Evolutionary conservation across 2,329 filamentous ascomycete species (phyloP).

Genomic region (Ilyonectria destructans): DNA sequence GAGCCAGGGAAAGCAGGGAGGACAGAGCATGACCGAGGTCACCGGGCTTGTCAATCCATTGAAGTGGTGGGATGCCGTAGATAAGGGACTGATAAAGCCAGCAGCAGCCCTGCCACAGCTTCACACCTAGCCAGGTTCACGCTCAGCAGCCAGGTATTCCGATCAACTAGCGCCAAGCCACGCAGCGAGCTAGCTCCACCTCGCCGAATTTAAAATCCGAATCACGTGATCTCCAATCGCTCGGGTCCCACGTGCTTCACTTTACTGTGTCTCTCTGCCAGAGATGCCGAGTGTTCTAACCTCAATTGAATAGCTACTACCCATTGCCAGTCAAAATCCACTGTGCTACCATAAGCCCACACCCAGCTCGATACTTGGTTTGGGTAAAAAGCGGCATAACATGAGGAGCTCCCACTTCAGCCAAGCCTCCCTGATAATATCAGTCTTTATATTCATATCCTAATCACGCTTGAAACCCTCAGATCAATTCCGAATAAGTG

Average conservation of each 20-base stretch:
- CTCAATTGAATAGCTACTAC: too few species aligned
- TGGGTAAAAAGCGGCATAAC: too few species aligned
- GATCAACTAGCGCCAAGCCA: conserved; percentile 30
- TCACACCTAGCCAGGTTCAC: neutral
- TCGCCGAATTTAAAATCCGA: conserved; percentile 23
- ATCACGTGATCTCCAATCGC: conserved; percentile 19
- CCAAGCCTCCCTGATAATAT: too few species aligned
- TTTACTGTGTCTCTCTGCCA: neutral
- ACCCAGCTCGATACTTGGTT: too few species aligned
- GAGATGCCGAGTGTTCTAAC: neutral
- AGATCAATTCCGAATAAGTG: neutral
- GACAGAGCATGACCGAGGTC: neutral
- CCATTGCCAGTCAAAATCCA: too few species aligned
- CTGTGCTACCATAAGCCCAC: too few species aligned
- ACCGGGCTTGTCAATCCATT: neutral
- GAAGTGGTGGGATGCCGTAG: neutral
- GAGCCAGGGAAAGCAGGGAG: neutral
- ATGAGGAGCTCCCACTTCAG: too few species aligned
- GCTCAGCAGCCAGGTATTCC: conserved; percentile 22
- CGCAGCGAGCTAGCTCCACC: conserved; percentile 28
- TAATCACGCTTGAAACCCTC: neutral
- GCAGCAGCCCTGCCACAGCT: conserved; percentile 9
- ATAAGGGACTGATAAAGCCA: conserved; percentile 1
- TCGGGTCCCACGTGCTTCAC: neutral
- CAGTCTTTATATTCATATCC: neutral